phyloP scores from a whole-genome alignment of 2,329 filamentous ascomycete species.

The Didymella segeticola region DNA sequence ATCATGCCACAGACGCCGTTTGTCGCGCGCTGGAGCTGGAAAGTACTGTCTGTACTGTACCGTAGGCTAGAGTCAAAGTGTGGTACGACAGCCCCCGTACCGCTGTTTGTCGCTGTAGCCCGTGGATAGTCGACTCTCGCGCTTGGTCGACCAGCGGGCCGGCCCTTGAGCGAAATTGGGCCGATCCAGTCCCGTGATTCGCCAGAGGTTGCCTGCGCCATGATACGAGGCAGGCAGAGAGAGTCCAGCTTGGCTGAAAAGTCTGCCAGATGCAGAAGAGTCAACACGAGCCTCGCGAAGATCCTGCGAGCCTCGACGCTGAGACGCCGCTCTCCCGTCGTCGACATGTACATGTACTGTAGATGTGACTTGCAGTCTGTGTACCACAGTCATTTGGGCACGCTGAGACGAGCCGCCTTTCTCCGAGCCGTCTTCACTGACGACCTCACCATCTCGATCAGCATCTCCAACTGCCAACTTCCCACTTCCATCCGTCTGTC shows the following conservation, averaged over 20 bases:
- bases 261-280: slow-evolving; percentile 33
- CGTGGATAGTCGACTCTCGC: slow-evolving; percentile 32
- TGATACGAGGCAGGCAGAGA: slow-evolving; percentile 10
- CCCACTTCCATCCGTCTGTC: slow-evolving; percentile 19
- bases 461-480: slow-evolving; percentile 14
- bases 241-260: slow-evolving; percentile 19
- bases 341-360: slow-evolving; percentile 10
- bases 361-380: slow-evolving; percentile 14
- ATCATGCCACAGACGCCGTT: too few species aligned
- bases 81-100: slow-evolving; percentile 38
- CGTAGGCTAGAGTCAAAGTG: too few species aligned
- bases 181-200: slow-evolving; percentile 29
- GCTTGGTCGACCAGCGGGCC: slow-evolving; percentile 38
- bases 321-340: slow-evolving; percentile 13
- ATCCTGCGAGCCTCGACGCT: not conserved
- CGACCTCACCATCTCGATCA: slow-evolving; percentile 1
- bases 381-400: too few species aligned
- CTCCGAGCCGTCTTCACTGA: slow-evolving; percentile 17
- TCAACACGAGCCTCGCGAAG: not conserved
- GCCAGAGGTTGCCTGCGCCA: slow-evolving; percentile 14
- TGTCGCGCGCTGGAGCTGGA: slow-evolving; percentile 15
- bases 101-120: too few species aligned
- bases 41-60: too few species aligned
- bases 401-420: slow-evolving; percentile 21
- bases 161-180: slow-evolving; percentile 37